Percentiles rank a stretch among this genome's conserved stretches.
Evolutionary conservation across 257 asterid genomes (phyloP).

Genomic region (Solanum raphanifolium): DNA sequence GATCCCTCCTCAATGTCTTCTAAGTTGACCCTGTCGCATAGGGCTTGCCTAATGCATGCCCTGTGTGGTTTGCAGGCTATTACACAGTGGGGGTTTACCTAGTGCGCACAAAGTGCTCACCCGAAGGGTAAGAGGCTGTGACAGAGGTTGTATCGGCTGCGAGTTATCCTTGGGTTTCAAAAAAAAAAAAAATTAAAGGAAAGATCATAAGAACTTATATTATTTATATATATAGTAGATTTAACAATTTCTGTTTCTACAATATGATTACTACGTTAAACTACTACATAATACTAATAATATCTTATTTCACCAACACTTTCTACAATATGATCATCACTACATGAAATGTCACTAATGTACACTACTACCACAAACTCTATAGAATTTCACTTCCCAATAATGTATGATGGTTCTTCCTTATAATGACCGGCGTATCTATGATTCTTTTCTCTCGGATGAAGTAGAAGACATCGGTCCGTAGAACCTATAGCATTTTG

Average conservation of each 20-base stretch:
- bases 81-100: too few relatives aligned
- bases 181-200: not conserved
- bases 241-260: not conserved
- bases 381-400: constrained; percentile 21
- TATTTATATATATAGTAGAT: not conserved
- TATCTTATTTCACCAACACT: not conserved
- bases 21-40: not conserved
- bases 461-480: not conserved
- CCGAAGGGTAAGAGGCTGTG: not conserved
- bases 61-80: too few relatives aligned
- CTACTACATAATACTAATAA: not conserved
- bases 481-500: not conserved
- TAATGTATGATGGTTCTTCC: constrained; percentile 8
- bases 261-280: not conserved
- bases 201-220: not conserved
- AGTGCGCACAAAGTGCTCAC: not conserved
- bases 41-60: not conserved
- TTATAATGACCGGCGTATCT: not conserved
- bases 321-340: not conserved
- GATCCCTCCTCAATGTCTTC: not conserved
- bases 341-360: not conserved
- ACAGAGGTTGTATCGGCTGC: too few relatives aligned
- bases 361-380: not conserved
- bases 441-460: not conserved
- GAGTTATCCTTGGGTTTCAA: too few relatives aligned